Evolutionary conservation across 345 rosid species (phyloP).

Genomic region (Kandelia obovata): DNA sequence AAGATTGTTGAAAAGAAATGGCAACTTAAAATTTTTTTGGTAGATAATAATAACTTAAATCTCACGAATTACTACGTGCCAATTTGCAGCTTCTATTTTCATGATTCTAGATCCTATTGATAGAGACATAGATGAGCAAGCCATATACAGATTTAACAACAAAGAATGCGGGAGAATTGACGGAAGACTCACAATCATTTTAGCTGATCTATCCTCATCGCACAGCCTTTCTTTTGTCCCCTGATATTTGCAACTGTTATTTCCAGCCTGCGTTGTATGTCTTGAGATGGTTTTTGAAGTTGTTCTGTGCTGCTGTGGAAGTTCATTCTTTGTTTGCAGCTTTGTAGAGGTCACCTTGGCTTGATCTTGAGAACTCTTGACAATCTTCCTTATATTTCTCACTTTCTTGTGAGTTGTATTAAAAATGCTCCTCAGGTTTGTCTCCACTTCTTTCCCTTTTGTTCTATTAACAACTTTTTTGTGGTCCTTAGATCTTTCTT

Average conservation of each 20-base stretch:
- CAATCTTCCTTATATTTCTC: slow-evolving; percentile 28
- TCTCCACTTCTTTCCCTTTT: slow-evolving; percentile 37
- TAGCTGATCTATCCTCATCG: slow-evolving; percentile 13
- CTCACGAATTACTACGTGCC: neutral
- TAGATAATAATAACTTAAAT: neutral
- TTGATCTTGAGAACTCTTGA: slow-evolving; percentile 40
- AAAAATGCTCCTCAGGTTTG: slow-evolving; percentile 23
- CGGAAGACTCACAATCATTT: slow-evolving; percentile 27
- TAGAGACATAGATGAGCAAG: neutral
- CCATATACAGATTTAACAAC: neutral
- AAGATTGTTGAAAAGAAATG: slow-evolving; percentile 1
- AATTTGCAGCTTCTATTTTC: too few relatives aligned
- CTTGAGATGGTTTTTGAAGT: slow-evolving; percentile 27
- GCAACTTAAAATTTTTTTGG: neutral
- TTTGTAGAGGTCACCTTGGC: slow-evolving; percentile 27
- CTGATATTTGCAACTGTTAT: slow-evolving; percentile 19
- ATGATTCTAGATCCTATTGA: neutral
- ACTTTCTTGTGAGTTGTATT: slow-evolving; percentile 28
- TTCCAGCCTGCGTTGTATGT: slow-evolving; percentile 11
- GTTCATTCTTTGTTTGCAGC: slow-evolving; percentile 28
- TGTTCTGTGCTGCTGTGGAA: slow-evolving; percentile 11
- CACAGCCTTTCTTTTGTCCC: slow-evolving; percentile 33
- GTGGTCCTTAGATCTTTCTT: slow-evolving; percentile 27
- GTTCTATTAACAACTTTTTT: slow-evolving; percentile 21
- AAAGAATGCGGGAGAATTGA: neutral